Evolutionary conservation across 1,139 yeast genomes (phyloP), one percentile per base, ranked within the genome.

Genomic region (Geotrichum siamense): DNA sequence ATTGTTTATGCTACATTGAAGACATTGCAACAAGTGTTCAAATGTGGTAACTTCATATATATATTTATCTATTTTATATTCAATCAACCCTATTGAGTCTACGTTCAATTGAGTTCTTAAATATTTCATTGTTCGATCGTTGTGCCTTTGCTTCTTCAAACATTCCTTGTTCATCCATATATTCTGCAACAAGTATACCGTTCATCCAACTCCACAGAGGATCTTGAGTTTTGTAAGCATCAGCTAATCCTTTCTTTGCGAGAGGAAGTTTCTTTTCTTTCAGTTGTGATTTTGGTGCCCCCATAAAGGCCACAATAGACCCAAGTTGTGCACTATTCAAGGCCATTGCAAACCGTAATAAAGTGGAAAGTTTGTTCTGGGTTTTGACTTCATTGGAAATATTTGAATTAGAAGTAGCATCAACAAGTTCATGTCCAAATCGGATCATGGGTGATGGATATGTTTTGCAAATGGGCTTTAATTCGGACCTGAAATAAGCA

Each of bases 131-230:
- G 12, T 37, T 27, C 16, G 22, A 26, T 2, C 28, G 35, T 31
- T 40, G 47, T 17, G 21, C n/a, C 9, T 31, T 23, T 5, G 49
- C 47, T 25, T 13, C 22, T 26, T 25, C 42, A 8, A 20, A 23
- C 12, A 43, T 31, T 17, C 47, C 47, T 8, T 21, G 39, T 30
- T 35, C 38, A 3, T 41, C 17, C 19, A 41, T 25, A 31, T 33
- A 23, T 13, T 31, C 43, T 21, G 43, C 49, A 30, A 47, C 37
- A 10, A 40, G 36, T 23, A 43, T 13, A 2, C 49, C 49, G 16
- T 43, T 47, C 43, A 42, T 42, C 49, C 49, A 47, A 22, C 35
- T 39, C 49, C 49, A 47, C 21, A 47, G 25, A 10, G 45, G 37
- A 32, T 39, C 43, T 6, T 39, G 37, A 13, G 38, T 13, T 12